Base-by-base conservation (phyloP, 805 yeast genomes). In the Kluyveromyces aestuarii region DNA sequence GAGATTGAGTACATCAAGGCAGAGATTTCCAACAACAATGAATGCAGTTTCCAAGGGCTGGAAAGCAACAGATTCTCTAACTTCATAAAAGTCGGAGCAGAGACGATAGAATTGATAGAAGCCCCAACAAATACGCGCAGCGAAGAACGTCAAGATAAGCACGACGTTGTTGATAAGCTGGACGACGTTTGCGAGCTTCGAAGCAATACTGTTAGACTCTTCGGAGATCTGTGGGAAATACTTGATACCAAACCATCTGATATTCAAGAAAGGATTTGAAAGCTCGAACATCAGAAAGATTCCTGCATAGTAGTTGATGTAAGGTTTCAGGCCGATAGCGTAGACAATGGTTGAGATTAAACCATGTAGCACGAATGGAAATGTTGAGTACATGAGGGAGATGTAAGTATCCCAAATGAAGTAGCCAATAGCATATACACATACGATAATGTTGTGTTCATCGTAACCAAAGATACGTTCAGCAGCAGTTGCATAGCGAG, bases 231-330 rank as follows among this genome's bases (percentile, higher is more conserved):
- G 52, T 21, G 61, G 61, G 30, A 55, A 48, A 41, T 55, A 64
- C 45, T 64, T 60, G 42, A 56, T 52, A 17, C 87, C 81, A 64
- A 84, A 87, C 96, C 96, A 89, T 67, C 91, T 82, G 56, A 86
- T 62, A 66, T 89, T 90, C 52, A 89, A 87, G 65, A 88, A 88
- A 13, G 96, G 96, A 14, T 96, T 87, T 39, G 93, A 83, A 48
- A 84, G 73, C 69, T 89, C 97, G 67, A 85, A 89, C 55, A 85
- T 64, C 58, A 90, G 72, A 62, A 89, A 89, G 9, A 80, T 79
- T 2, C 95, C 90, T 17, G 85, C 79, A 71, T 80, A 81, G 53
- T 89, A 87, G 68, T 81, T 77, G 59, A 86, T 76, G 66, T 80
- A 87, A 13, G 95, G 95, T 19, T 73, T 61, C 52, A 82, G 70